A percentile compares a stretch with the other conserved stretches of the same genome.
Conservation (phyloP, 2,329 filamentous ascomycete genomes). For the Colletotrichum cordylinicola region DNA sequence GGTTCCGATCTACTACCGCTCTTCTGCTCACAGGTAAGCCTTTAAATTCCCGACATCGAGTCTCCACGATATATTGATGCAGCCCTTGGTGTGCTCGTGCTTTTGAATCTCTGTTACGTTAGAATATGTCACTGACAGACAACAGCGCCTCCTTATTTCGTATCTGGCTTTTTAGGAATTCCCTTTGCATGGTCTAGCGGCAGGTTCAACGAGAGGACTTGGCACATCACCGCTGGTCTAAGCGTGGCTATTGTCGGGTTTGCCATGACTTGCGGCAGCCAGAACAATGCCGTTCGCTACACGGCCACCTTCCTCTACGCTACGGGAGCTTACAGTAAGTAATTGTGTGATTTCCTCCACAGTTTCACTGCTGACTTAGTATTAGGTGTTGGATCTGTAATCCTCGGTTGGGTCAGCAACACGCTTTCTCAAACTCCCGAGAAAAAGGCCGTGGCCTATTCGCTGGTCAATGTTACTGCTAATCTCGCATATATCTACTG, state of each 20-base stretch:
- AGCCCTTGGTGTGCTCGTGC: no score
- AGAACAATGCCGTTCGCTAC: conserved; percentile 8
- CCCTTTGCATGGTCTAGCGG: conserved; percentile 42
- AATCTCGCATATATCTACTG: conserved; percentile 63
- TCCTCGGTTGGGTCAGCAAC: conserved; percentile 76
- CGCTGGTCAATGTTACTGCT: conserved; percentile 59
- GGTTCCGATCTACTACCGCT: conserved; percentile 37
- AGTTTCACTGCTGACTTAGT: not conserved
- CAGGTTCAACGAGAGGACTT: conserved; percentile 50
- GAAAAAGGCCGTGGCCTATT: conserved; percentile 69
- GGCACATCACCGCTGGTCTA: conserved; percentile 50
- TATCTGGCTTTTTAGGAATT: conserved; percentile 28
- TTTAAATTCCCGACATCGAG: not conserved
- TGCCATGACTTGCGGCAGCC: conserved; percentile 2
- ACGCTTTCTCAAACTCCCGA: conserved; percentile 77
- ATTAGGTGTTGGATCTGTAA: not conserved
- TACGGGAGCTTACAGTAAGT: conserved; percentile 2
- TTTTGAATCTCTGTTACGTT: not conserved
- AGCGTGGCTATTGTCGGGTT: conserved; percentile 36
- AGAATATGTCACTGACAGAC: not conserved
- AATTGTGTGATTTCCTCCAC: not conserved
- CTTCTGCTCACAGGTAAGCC: conserved; percentile 22
- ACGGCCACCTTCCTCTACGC: conserved; percentile 20
- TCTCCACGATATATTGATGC: no score
- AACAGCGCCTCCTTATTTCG: conserved; percentile 22